Conservation (phyloP, 495 filamentous ascomycete genomes). For the Bacidia gigantensis region DNA sequence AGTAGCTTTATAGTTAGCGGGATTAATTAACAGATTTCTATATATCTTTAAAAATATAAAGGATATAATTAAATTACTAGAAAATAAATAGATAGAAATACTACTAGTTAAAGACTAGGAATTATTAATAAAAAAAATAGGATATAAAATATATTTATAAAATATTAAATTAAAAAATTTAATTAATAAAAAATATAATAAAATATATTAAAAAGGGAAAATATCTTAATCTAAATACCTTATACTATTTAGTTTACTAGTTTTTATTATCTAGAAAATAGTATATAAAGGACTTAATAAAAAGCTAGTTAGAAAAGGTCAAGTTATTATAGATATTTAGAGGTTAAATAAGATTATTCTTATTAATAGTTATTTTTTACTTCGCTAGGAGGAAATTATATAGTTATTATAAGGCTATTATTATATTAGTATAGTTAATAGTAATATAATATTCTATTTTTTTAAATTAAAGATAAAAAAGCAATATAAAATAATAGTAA, state of each 20-base stretch:
- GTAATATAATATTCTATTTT: not conserved
- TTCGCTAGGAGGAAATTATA: slow-evolving; percentile 4
- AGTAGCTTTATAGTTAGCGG: not conserved
- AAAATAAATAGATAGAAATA: not conserved
- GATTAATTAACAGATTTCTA: not conserved
- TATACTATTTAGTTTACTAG: not conserved
- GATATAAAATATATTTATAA: not conserved
- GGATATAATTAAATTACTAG: not conserved
- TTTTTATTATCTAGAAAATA: slow-evolving; percentile 12
- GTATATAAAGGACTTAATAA: not conserved
- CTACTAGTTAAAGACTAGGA: not conserved
- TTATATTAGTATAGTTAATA: slow-evolving; percentile 3
- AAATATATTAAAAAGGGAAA: slow-evolving; percentile 9
- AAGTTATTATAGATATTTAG: not conserved
- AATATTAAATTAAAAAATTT: slow-evolving; percentile 4
- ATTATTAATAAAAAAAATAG: not conserved
- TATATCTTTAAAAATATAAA: not conserved
- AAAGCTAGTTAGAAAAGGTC: not conserved
- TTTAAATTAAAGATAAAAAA: not conserved
- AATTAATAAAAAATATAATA: slow-evolving; percentile 10
- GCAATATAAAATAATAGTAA: not conserved
- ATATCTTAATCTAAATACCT: not conserved
- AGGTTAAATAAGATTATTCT: slow-evolving; percentile 6
- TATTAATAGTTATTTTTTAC: not conserved
- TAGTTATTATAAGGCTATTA: not conserved